Evolutionary conservation across 495 filamentous ascomycete genomes (phyloP), one percentile per base, ranked within the genome.

Genomic region (Talaromyces wortmannii): DNA sequence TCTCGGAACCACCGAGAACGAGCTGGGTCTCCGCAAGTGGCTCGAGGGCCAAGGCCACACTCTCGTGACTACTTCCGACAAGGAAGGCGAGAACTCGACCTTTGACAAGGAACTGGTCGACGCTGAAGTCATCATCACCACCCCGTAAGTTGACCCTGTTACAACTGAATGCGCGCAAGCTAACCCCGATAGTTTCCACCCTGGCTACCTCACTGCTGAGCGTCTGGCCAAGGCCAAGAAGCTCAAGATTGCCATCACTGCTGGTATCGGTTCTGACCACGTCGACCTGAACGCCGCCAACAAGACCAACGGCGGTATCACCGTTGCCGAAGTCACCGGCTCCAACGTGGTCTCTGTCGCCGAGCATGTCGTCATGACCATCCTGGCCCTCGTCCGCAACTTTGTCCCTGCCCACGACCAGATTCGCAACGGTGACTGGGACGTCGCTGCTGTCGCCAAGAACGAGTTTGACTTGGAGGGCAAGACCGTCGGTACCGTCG

Each of bases 191-290:
- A 96, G 91, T 70, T 98, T 98, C 86, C 94, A 98, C 79, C 94
- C 94, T 48, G 94, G 92, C 58, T 98, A 98, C 81, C 86, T 98
- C 47, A 97, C 89, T 50, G 90, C 90, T 45, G 94, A 97, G 72
- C 92, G 94, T 65, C 85, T 98, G 57, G 90, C 90, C 60, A 95
- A 94, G 78, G 94, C 94, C 58, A 97, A 97, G 88, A 97, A 98
- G 40, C 88, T 98, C 64, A 98, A 97, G 83, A 78, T 95, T 54
- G 92, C 92, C 63, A 73, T 98, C 73, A 98, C 94, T 44, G 94
- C 94, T 59, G 94, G 94, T 78, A 95, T 98, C 69, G 94, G 94
- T 55, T 97, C 92, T 44, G 94, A 98, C 75, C 94, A 98, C 73
- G 87, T 98, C 66, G 94, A 98, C 77, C 84, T 98, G 43, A 84